These are phyloP conservation scores for Paecilomyces sp. DNA, from an alignment of 2,329 filamentous ascomycete genomes.

Conservation along the genomic window DNA sequence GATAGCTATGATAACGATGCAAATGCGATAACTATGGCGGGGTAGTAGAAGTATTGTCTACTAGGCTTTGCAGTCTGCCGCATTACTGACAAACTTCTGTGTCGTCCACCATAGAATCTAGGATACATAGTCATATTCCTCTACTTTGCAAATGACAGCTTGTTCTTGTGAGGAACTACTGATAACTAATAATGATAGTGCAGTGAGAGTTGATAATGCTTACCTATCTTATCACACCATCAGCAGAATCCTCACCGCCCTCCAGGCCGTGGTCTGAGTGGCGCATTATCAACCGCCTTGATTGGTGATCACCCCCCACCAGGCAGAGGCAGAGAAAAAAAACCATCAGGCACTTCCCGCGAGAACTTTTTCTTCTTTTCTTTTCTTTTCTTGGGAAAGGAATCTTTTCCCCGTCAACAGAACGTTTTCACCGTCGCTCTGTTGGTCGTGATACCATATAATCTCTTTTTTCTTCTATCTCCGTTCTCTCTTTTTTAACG, in stretches of 20 bases:
- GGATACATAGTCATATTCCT: too few relatives aligned
- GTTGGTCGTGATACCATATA: constrained; percentile 36
- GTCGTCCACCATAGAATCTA: too few relatives aligned
- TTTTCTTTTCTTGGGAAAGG: constrained; percentile 51
- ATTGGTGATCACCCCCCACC: background rate
- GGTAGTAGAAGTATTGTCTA: too few relatives aligned
- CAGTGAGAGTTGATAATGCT: background rate
- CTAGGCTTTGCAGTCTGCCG: too few relatives aligned
- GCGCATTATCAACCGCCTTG: background rate
- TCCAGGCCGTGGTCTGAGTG: background rate
- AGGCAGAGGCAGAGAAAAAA: constrained; percentile 10
- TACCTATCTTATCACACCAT: background rate
- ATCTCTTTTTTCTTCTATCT: constrained; percentile 12
- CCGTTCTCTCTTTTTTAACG: constrained; percentile 11
- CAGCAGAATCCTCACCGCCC: background rate
- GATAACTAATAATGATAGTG: too few relatives aligned
- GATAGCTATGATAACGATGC: too few relatives aligned
- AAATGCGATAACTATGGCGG: too few relatives aligned
- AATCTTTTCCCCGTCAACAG: constrained; percentile 55
- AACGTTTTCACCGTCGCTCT: constrained; percentile 36
- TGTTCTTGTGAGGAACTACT: too few relatives aligned
- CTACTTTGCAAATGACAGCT: too few relatives aligned
- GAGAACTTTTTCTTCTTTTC: constrained; percentile 31
- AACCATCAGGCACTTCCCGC: constrained; percentile 21
- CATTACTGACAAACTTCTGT: too few relatives aligned